Conservation (phyloP, 306 rosid genomes). For the Rosa multiflora region DNA sequence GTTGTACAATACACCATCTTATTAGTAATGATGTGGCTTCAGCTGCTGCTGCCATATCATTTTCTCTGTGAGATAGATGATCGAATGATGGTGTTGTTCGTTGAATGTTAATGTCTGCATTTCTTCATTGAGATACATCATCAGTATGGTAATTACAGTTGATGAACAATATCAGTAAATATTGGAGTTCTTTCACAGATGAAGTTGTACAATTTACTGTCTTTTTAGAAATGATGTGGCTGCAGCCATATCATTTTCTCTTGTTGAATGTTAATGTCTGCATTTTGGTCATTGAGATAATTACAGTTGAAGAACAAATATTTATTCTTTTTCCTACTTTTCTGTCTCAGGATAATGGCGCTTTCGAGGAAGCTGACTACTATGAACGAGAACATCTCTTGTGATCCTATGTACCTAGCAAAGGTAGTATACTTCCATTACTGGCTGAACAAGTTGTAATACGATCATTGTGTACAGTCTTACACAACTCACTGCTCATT, state of each 20-base stretch:
- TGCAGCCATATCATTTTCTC: not conserved
- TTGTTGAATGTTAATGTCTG: not conserved
- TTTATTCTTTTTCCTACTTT: constrained; percentile 3
- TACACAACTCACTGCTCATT: not conserved
- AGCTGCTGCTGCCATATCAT: not conserved
- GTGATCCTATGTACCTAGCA: constrained; percentile 66
- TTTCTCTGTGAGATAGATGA: not conserved
- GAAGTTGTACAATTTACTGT: too few relatives aligned
- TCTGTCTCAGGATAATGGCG: constrained; percentile 57
- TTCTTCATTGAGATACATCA: not conserved
- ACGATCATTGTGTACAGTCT: not conserved
- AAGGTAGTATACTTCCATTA: constrained; percentile 45
- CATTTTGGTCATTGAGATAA: not conserved
- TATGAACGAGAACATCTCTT: constrained; percentile 66
- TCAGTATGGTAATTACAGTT: not conserved
- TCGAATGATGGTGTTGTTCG: not conserved
- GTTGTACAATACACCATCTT: not conserved
- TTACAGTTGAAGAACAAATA: not conserved
- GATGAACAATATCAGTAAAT: not conserved
- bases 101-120: not conserved
- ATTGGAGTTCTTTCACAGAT: too few relatives aligned
- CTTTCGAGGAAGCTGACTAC: constrained; percentile 64
- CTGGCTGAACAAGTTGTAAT: constrained; percentile 7
- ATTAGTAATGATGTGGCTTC: not conserved
- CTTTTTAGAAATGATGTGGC: not conserved